Percentiles rank a stretch among this genome's conserved stretches.
phyloP scores from a whole-genome alignment of 1,139 yeast genomes.

The Diutina siamensis region DNA sequence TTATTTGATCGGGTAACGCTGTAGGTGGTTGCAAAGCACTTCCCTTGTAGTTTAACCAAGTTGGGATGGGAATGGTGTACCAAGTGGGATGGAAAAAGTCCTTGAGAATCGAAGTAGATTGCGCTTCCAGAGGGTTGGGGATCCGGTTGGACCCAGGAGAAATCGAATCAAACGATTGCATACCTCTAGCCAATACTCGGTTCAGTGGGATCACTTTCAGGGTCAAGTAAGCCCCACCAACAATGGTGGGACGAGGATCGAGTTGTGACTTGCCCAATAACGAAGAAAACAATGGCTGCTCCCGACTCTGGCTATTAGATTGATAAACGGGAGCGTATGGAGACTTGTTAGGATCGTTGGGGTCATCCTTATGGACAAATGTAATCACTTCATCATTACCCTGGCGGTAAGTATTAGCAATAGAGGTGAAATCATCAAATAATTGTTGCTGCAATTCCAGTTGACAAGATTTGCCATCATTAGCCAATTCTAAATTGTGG shows the following conservation, averaged over 20 bases:
- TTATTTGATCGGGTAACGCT: neutral
- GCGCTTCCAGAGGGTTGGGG: slow-evolving; percentile 42
- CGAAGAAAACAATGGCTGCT: slow-evolving; percentile 61
- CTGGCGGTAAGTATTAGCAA: slow-evolving; percentile 46
- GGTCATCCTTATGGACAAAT: slow-evolving; percentile 20
- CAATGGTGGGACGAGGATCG: slow-evolving; percentile 52
- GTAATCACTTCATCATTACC: slow-evolving; percentile 53
- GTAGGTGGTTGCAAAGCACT: slow-evolving; percentile 17
- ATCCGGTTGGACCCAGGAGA: slow-evolving; percentile 16
- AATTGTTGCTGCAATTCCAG: slow-evolving; percentile 1
- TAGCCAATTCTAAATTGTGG: neutral
- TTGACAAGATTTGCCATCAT: slow-evolving; percentile 13
- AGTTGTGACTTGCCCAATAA: slow-evolving; percentile 49
- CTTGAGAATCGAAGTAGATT: slow-evolving; percentile 57
- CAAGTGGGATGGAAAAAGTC: slow-evolving; percentile 80
- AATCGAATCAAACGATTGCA: neutral
- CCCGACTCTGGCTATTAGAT: slow-evolving; percentile 15
- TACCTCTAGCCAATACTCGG: neutral
- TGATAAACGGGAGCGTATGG: slow-evolving; percentile 13
- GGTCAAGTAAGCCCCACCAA: slow-evolving; percentile 47
- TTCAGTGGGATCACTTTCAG: slow-evolving; percentile 47
- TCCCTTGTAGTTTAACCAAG: slow-evolving; percentile 59
- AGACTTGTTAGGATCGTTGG: slow-evolving; percentile 17
- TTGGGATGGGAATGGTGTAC: slow-evolving; percentile 70
- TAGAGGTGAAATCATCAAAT: slow-evolving; percentile 51